phyloP scores from a whole-genome alignment of 495 filamentous ascomycete genomes.

The Aspergillus ostianus region DNA sequence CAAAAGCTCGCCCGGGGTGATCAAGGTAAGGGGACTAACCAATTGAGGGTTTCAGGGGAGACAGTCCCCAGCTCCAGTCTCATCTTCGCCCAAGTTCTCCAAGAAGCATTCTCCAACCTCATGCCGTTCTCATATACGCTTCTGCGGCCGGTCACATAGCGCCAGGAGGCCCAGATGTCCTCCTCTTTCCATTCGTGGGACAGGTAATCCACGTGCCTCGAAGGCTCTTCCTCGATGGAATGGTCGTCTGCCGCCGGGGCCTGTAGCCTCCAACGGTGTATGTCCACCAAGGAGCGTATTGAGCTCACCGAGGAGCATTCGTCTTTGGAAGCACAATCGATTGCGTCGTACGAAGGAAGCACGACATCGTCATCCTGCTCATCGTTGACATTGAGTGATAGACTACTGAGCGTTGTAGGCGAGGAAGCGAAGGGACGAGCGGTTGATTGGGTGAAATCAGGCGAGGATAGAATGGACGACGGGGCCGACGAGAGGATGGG shows the following conservation, averaged over 20 bases:
- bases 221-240: conserved; percentile 72
- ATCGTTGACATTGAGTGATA: conserved; percentile 57
- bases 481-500: conserved; percentile 34
- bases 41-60: conserved; percentile 85
- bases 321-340: conserved; percentile 22
- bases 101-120: conserved; percentile 92
- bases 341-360: conserved; percentile 58
- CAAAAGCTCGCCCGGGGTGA: neutral
- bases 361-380: conserved; percentile 55
- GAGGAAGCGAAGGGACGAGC: conserved; percentile 35
- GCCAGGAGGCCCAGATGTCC: conserved; percentile 97
- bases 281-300: conserved; percentile 18
- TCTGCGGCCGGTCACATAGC: conserved; percentile 78
- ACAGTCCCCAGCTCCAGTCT: conserved; percentile 84
- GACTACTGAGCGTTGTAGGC: conserved; percentile 61
- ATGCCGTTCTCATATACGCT: conserved; percentile 76
- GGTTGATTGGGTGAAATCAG: conserved; percentile 30
- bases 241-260: conserved; percentile 75
- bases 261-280: conserved; percentile 16
- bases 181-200: conserved; percentile 95
- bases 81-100: conserved; percentile 95
- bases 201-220: conserved; percentile 92
- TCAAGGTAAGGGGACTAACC: conserved; percentile 51
- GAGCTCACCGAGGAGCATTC: conserved; percentile 25
- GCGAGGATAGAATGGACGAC: conserved; percentile 41